These are phyloP conservation scores for Thinopyrum elongatum DNA, from an alignment of 176 grass and related monocot genomes.

Conservation along the genomic window DNA sequence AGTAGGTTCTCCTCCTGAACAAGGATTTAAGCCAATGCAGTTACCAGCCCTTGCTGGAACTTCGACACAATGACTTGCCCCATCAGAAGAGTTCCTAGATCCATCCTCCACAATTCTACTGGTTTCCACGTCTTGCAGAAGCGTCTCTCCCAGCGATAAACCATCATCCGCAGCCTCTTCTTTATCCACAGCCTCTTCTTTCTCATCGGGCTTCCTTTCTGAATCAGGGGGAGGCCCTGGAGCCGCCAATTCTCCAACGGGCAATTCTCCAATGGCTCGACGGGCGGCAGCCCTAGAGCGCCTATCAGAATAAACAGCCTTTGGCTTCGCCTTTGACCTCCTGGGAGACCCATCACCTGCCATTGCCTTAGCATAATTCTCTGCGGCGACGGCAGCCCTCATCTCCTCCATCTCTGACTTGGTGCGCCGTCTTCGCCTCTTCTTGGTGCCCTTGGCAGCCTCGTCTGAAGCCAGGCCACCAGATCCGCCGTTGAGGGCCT, in stretches of 20 bases:
- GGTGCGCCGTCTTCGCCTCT: conserved; percentile 38
- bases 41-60: conserved; percentile 39
- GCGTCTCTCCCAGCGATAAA: conserved; percentile 31
- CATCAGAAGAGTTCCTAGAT: conserved; percentile 37
- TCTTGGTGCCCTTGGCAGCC: conserved; percentile 21
- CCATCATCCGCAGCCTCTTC: conserved; percentile 30
- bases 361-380: conserved; percentile 13
- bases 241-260: background rate
- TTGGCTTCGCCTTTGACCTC: conserved; percentile 31
- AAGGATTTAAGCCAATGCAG: conserved; percentile 34
- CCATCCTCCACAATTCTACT: conserved; percentile 26
- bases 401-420: conserved; percentile 61
- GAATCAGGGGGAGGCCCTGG: conserved; percentile 22
- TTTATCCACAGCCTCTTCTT: conserved; percentile 29
- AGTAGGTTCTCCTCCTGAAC: conserved; percentile 33
- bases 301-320: conserved; percentile 17
- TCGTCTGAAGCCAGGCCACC: conserved; percentile 30
- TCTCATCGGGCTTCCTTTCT: conserved; percentile 18
- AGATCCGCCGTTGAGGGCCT: conserved; percentile 44
- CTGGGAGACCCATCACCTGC: conserved; percentile 15
- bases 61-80: conserved; percentile 24
- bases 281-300: conserved; percentile 15
- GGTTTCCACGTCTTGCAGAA: conserved; percentile 30
- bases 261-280: conserved; percentile 8
- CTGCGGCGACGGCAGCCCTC: conserved; percentile 28